Evolutionary conservation across 2,329 filamentous ascomycete genomes (phyloP).

Genomic region (Microdochium paspali): DNA sequence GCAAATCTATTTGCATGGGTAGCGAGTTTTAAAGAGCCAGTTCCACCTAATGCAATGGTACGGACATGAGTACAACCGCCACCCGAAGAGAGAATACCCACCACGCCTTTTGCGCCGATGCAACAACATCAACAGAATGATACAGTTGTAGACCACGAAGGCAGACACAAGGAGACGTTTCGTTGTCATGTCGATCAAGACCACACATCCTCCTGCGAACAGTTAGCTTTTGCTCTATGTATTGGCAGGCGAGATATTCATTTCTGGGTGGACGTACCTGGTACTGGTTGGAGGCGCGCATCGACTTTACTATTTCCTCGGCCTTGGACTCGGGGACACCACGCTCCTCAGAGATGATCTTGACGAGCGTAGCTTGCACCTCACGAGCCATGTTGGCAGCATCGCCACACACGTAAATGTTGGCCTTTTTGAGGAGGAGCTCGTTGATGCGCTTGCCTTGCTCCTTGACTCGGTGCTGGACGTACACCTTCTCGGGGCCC

Average conservation of each 20-base stretch:
- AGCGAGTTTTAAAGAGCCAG: neutral
- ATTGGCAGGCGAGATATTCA: constrained; percentile 1
- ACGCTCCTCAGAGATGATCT: constrained; percentile 79
- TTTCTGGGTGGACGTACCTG: constrained; percentile 52
- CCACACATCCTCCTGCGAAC: constrained; percentile 59
- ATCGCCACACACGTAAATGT: constrained; percentile 97
- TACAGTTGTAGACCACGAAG: neutral
- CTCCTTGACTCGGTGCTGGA: constrained; percentile 87
- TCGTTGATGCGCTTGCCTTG: constrained; percentile 77
- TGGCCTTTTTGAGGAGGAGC: constrained; percentile 76
- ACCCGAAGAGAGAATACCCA: neutral
- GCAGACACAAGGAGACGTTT: neutral
- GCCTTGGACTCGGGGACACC: constrained; percentile 77
- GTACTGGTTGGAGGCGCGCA: constrained; percentile 92
- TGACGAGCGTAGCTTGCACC: constrained; percentile 76
- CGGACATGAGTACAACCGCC: neutral
- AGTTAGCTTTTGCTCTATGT: constrained; percentile 18
- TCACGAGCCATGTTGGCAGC: constrained; percentile 95
- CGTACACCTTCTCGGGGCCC: constrained; percentile 80
- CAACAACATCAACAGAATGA: neutral
- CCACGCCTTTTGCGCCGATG: neutral
- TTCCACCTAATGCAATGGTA: neutral
- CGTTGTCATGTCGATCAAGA: constrained; percentile 31
- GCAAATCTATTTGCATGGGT: neutral
- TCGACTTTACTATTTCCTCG: constrained; percentile 93